Base-by-base conservation (phyloP, 768 basidiomycete species). In the Leccinum uliginosum region DNA sequence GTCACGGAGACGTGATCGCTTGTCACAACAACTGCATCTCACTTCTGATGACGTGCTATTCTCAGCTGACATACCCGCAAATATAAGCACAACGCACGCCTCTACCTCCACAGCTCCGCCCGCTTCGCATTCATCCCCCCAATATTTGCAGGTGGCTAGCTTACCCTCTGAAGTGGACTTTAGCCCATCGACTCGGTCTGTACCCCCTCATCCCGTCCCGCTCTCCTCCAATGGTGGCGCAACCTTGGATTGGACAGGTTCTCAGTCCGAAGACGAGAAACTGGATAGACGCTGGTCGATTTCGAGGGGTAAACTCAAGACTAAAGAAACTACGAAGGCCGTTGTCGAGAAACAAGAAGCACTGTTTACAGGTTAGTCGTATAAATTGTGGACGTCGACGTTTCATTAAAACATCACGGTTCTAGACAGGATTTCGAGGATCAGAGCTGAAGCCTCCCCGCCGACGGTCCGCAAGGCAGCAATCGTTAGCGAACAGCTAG, bases 211-310 rank as follows among this genome's bases (percentile, higher is more conserved):
- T 63, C 89, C 89, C 12, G 80, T 91, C 9, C 89, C 89, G 0
- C 71, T 80, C 6, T 89, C 88, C 8, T 76, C 78, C 6, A 81
- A 90, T 65, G 83, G 86, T 55, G 89, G 89, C 6, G 73, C 75
- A 26, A 87, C 87, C 1, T 71, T 91, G 34, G 89, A 91, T 63
- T 91, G 89, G 89, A 78, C 81, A n/a, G 77, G 80, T n/a, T 67
- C 76, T 27, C 69, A 69, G 14, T 68, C 77, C 2, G 84, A 84
- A 14, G 82, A 87, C 27, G 83, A 84, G 35, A 79, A 72, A 60
- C 30, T 63, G n/a, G 87, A 89, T 38, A 80, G 75, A 56, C 80
- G 80, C 44, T 89, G 88, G 88, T 76, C 82, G 3, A 76, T 85
- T 46, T 72, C 79, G 6, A 67, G 69, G 43, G 59, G 65, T 24